These are phyloP conservation scores for Mycothermus thermophilus DNA, from an alignment of 495 filamentous ascomycete genomes.

Conservation along the genomic window DNA sequence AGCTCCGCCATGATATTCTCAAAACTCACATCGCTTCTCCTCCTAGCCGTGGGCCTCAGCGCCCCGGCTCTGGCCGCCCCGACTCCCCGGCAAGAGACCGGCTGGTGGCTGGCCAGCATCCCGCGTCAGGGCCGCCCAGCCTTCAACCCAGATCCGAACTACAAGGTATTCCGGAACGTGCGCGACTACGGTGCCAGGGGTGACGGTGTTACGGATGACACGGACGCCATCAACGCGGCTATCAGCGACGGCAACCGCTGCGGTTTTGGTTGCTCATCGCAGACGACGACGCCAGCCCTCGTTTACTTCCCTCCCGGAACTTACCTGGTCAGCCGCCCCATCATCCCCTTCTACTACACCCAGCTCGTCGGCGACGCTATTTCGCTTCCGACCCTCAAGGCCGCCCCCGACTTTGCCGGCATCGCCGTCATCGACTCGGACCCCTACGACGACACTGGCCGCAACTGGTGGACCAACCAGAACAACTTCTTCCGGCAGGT, in stretches of 20 bases:
- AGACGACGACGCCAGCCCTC: conserved; percentile 60
- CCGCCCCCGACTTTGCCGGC: conserved; percentile 53
- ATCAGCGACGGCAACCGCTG: conserved; percentile 67
- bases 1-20: conserved; percentile 32
- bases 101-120: conserved; percentile 66
- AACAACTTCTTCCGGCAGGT: conserved; percentile 99
- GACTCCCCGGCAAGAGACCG: conserved; percentile 18
- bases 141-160: conserved; percentile 41
- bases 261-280: conserved; percentile 62
- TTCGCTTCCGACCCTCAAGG: conserved; percentile 64
- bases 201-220: conserved; percentile 74
- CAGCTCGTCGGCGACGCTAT: conserved; percentile 64
- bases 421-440: conserved; percentile 87
- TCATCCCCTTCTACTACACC: conserved; percentile 66
- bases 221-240: conserved; percentile 75
- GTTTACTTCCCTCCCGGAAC: conserved; percentile 75
- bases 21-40: conserved; percentile 21
- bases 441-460: conserved; percentile 51
- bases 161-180: conserved; percentile 79
- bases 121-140: conserved; percentile 54
- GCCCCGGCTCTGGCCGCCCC: conserved; percentile 21
- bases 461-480: conserved; percentile 69
- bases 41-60: conserved; percentile 24
- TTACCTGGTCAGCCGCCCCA: conserved; percentile 53
- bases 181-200: conserved; percentile 50